A percentile compares a stretch with the other conserved stretches of the same genome.
phyloP scores from a whole-genome alignment of 108 stramenopile species.

The Nitzschia sp. region DNA sequence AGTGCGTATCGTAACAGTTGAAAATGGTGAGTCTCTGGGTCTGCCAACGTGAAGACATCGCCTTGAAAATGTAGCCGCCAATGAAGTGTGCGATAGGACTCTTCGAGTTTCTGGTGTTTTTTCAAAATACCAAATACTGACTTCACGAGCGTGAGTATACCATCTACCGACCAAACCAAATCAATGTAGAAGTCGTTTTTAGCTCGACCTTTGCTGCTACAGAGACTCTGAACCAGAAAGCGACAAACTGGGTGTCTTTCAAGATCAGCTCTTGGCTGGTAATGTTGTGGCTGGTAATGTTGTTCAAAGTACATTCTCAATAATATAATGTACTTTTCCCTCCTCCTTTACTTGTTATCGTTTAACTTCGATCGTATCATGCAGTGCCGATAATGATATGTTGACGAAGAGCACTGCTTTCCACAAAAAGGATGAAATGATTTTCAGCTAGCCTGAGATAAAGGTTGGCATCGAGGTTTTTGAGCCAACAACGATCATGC shows the following conservation, averaged over 20 bases:
- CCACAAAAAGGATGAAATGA: too few relatives aligned
- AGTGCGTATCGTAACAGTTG: background rate
- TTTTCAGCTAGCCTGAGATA: too few relatives aligned
- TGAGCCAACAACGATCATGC: too few relatives aligned
- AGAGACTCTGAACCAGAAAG: background rate
- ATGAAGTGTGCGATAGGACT: background rate
- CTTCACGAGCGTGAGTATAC: conserved; percentile 5
- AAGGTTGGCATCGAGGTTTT: too few relatives aligned
- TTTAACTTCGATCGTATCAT: too few relatives aligned
- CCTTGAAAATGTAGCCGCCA: conserved; percentile 11
- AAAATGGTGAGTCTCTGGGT: conserved; percentile 4
- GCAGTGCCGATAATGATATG: too few relatives aligned
- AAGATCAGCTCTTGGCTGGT: background rate
- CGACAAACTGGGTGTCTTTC: background rate
- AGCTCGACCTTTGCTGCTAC: conserved; percentile 2
- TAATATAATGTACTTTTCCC: too few relatives aligned
- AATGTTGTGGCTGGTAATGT: too few relatives aligned
- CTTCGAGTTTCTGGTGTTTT: background rate
- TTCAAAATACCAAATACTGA: conserved; percentile 1
- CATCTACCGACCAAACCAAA: conserved; percentile 2
- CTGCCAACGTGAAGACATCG: conserved; percentile 3
- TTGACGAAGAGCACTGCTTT: too few relatives aligned
- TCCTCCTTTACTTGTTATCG: too few relatives aligned
- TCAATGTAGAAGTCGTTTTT: conserved; percentile 4
- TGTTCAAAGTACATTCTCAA: too few relatives aligned